Base-by-base conservation (phyloP, 1,284 basidiomycete species). In the Irpex lacteus region DNA sequence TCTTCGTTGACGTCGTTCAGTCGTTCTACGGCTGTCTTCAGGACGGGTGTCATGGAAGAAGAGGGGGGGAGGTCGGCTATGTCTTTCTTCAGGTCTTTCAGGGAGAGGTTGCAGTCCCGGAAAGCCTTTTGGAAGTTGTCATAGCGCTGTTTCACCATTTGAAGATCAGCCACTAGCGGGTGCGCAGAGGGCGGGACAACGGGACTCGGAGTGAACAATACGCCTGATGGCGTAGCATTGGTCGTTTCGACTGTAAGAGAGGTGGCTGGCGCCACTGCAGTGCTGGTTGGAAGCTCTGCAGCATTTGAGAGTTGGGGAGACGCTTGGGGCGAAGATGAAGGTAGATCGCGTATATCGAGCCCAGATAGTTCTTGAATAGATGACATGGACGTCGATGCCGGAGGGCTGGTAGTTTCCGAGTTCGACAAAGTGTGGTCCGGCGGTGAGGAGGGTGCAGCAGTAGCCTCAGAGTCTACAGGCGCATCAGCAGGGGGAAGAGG, bases 1-100 rank as follows among this genome's bases (percentile, higher is more conserved):
- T 96, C 94, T 74, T 95, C 94, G 19, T 88, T 87, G 67, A 87
- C 92, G 73, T 96, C 92, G 68, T 89, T 82, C 49, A 96, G 78
- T 1, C 91, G 82, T 56, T 88, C 82, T 3, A 93, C 78, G 1
- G 88, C 85, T 0, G 79, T 80, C 18, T 77, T 76, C 3, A 95
- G 72, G 6, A 85, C 73, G 3, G 81, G 71, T n/a, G 72, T 49
- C 47, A 72, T 61, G 1, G 69, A 72, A 15, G 60, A 66, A n/a
- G 62, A 59, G 3, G 66, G 52, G 18, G 65, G 66, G 7, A 68
- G 67, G n/a, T 36, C 58, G 21, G 60, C 68, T 11, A 85, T 66
- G 1, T 74, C 78, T 38, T 75, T 74, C 70, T 82, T 85, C 58
- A 92, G 78, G 3, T 83, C 80, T 66, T 85, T 82, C 15, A 92